Percentiles rank a stretch among this genome's conserved stretches.
phyloP scores from a whole-genome alignment of 2,329 filamentous ascomycete species.

The Penicillium sclerotiorum region DNA sequence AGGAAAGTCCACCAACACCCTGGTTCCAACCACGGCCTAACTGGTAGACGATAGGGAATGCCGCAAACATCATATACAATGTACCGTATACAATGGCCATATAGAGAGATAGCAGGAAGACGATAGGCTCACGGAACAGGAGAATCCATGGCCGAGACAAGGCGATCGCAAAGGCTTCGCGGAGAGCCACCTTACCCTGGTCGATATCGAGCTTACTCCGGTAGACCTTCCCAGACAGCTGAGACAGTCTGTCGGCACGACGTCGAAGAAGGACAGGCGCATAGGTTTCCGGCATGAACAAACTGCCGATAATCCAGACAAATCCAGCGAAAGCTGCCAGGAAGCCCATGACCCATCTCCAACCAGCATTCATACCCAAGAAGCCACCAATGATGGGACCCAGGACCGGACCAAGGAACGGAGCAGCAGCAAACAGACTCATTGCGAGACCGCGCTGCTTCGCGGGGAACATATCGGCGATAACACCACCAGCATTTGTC shows the following conservation, averaged over 20 bases:
- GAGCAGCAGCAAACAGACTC: slow-evolving; percentile 66
- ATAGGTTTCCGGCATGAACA: slow-evolving; percentile 34
- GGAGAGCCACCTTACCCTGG: slow-evolving; percentile 23
- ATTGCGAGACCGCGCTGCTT: slow-evolving; percentile 58
- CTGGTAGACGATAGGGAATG: slow-evolving; percentile 36
- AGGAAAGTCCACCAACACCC: slow-evolving; percentile 30
- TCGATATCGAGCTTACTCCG: slow-evolving; percentile 30
- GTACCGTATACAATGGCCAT: slow-evolving; percentile 35
- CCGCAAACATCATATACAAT: slow-evolving; percentile 35
- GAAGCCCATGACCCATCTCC: slow-evolving; percentile 36
- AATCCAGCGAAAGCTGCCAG: slow-evolving; percentile 32
- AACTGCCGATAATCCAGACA: slow-evolving; percentile 29
- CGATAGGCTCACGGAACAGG: slow-evolving; percentile 34
- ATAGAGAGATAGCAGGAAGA: slow-evolving; percentile 33
- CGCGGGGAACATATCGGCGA: slow-evolving; percentile 61
- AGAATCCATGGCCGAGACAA: slow-evolving; percentile 34
- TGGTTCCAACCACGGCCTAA: slow-evolving; percentile 32
- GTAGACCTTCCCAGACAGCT: slow-evolving; percentile 29
- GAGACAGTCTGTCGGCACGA: slow-evolving; percentile 28
- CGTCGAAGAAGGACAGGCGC: slow-evolving; percentile 32
- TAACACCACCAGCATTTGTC: slow-evolving; percentile 46
- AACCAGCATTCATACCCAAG: slow-evolving; percentile 31
- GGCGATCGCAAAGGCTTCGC: slow-evolving; percentile 27
- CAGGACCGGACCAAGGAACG: slow-evolving; percentile 57
- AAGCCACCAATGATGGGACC: slow-evolving; percentile 35